A percentile compares a stretch with the other conserved stretches of the same genome.
These are phyloP conservation scores for Piper longum DNA, from an alignment of 164 flowering plant genomes.

Conservation along the genomic window DNA sequence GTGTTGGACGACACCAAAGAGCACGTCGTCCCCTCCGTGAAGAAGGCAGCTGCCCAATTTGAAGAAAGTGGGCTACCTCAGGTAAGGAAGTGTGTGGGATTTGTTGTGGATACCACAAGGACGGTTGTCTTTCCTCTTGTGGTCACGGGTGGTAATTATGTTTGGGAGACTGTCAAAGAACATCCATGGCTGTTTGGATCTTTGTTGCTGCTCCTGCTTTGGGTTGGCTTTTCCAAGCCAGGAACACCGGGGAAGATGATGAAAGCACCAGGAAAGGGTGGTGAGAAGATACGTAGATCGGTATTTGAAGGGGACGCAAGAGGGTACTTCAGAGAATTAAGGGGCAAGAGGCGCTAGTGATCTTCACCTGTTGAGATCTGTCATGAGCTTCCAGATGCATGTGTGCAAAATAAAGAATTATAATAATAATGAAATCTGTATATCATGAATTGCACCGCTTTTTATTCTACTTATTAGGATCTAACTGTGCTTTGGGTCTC, in stretches of 20 bases:
- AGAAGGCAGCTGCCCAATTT: too few species aligned
- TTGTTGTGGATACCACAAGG: slow-evolving; percentile 1
- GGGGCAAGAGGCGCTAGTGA: background rate
- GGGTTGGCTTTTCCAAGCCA: background rate
- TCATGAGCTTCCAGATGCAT: too few species aligned
- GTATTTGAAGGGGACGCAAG: background rate
- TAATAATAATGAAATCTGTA: too few species aligned
- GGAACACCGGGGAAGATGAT: background rate
- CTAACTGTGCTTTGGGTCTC: too few species aligned
- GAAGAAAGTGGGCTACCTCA: background rate
- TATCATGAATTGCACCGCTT: too few species aligned
- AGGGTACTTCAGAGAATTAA: background rate
- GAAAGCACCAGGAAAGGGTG: slow-evolving; percentile 1
- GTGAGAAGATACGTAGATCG: background rate
- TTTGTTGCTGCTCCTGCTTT: background rate
- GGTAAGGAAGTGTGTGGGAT: background rate
- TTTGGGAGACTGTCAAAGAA: background rate
- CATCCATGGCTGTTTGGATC: background rate
- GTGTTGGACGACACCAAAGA: too few species aligned
- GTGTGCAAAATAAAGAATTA: too few species aligned
- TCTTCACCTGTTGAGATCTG: too few species aligned
- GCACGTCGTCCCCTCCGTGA: too few species aligned
- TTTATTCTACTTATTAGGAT: too few species aligned
- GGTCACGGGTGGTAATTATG: background rate
- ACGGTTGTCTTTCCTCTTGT: background rate